Evolutionary conservation across 2,329 filamentous ascomycete species (phyloP).

Genomic region (Trichoderma citrinoviride): DNA sequence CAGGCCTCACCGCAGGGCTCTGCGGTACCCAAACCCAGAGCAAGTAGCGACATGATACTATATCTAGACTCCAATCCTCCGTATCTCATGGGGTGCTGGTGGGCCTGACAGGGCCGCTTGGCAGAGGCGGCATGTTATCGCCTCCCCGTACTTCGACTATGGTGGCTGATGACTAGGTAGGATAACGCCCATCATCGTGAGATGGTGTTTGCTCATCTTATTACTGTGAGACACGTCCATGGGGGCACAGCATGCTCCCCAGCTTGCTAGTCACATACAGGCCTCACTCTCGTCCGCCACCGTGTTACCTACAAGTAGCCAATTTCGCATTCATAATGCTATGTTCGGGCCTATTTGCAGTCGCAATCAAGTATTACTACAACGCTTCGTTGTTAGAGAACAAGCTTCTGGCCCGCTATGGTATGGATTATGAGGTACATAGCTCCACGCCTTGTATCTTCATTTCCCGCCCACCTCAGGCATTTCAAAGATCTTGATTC

Average conservation of each 20-base stretch:
- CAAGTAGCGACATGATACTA: neutral
- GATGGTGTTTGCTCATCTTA: constrained; percentile 11
- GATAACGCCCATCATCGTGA: neutral
- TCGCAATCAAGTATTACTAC: neutral
- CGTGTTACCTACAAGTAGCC: neutral
- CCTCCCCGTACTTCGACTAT: neutral
- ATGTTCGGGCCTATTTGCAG: neutral
- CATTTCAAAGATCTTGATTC: neutral
- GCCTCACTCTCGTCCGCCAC: neutral
- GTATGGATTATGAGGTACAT: neutral
- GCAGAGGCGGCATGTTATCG: neutral
- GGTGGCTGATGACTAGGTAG: neutral
- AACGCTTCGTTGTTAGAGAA: neutral
- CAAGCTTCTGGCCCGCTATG: neutral
- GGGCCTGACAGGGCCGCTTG: neutral
- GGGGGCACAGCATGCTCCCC: neutral
- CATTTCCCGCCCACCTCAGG: constrained; percentile 6
- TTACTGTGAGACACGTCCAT: constrained; percentile 11
- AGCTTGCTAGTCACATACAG: neutral
- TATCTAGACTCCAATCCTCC: neutral
- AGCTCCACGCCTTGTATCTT: neutral
- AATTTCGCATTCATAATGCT: neutral
- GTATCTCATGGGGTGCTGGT: neutral
- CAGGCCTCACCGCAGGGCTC: neutral
- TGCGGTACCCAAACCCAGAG: neutral